These are phyloP conservation scores for Aspergillus biplanus DNA, from an alignment of 495 filamentous ascomycete genomes.

Conservation along the genomic window DNA sequence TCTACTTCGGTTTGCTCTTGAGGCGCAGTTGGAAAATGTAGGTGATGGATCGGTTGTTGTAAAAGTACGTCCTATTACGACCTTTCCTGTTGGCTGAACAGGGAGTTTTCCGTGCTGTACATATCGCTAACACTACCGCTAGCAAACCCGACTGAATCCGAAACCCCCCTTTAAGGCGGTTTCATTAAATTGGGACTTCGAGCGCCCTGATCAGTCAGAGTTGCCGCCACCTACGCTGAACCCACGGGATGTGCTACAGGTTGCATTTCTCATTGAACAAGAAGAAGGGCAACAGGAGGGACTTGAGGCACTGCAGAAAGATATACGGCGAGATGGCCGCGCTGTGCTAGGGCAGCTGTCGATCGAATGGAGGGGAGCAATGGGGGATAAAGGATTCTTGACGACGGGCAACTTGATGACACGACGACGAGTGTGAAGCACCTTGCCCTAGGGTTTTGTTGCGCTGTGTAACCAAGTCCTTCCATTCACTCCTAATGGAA, in stretches of 20 bases:
- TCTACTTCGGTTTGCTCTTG: conserved; percentile 63
- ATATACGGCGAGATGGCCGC: conserved; percentile 60
- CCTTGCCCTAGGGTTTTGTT: not conserved
- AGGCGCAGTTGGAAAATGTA: conserved; percentile 94
- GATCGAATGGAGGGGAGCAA: conserved; percentile 84
- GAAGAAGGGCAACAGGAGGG: conserved; percentile 52
- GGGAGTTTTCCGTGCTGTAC: conserved; percentile 4
- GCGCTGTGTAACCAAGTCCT: conserved; percentile 7
- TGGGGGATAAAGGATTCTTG: conserved; percentile 88
- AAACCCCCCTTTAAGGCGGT: conserved; percentile 59
- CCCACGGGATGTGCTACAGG: conserved; percentile 86
- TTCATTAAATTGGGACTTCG: conserved; percentile 62
- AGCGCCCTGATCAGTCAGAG: conserved; percentile 30
- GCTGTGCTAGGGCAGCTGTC: conserved; percentile 78
- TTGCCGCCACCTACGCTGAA: conserved; percentile 66
- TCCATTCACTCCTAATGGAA: not conserved
- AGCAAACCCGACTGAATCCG: conserved; percentile 56
- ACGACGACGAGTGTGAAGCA: conserved; percentile 49
- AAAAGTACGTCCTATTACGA: conserved; percentile 34
- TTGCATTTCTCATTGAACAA: conserved; percentile 85
- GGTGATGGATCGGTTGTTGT: conserved; percentile 56
- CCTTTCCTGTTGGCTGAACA: not conserved
- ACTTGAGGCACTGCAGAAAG: conserved; percentile 51
- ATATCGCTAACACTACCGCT: not conserved
- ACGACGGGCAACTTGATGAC: conserved; percentile 83